Percentiles rank a stretch among this genome's conserved stretches.
These are phyloP conservation scores for Byssothecium circinans DNA, from an alignment of 2,329 filamentous ascomycete genomes.

Conservation along the genomic window DNA sequence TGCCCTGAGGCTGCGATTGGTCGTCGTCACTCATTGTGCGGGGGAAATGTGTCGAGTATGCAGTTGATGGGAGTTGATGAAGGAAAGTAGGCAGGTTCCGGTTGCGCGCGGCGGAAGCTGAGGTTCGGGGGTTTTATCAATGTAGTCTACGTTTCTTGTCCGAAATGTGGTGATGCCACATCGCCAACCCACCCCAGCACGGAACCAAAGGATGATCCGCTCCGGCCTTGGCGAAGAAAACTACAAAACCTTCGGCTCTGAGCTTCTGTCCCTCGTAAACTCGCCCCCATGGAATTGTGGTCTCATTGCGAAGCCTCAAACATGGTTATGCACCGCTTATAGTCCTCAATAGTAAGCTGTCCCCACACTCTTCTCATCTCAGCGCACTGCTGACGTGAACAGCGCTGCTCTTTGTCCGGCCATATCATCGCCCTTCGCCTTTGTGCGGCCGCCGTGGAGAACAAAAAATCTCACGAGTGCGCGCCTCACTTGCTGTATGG, in stretches of 20 bases:
- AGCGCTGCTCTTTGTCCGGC: constrained; percentile 14
- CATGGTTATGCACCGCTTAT: constrained; percentile 2
- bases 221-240: background rate
- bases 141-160: constrained; percentile 16
- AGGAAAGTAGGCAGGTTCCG: background rate
- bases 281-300: too few relatives aligned
- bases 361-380: constrained; percentile 11
- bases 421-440: background rate
- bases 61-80: background rate
- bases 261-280: background rate
- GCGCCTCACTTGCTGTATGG: constrained; percentile 7
- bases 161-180: constrained; percentile 19
- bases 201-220: background rate
- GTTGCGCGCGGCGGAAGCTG: background rate
- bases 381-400: constrained; percentile 22
- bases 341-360: constrained; percentile 3
- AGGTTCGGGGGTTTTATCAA: background rate
- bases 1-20: constrained; percentile 22
- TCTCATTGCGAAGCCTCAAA: background rate
- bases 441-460: background rate
- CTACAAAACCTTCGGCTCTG: background rate
- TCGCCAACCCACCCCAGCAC: constrained; percentile 10
- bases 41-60: background rate
- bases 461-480: background rate
- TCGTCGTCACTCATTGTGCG: constrained; percentile 22